A percentile compares a stretch with the other conserved stretches of the same genome.
Evolutionary conservation across 192 early-diverging fungal species (phyloP).

Genomic region (Entophlyctis helioformis): DNA sequence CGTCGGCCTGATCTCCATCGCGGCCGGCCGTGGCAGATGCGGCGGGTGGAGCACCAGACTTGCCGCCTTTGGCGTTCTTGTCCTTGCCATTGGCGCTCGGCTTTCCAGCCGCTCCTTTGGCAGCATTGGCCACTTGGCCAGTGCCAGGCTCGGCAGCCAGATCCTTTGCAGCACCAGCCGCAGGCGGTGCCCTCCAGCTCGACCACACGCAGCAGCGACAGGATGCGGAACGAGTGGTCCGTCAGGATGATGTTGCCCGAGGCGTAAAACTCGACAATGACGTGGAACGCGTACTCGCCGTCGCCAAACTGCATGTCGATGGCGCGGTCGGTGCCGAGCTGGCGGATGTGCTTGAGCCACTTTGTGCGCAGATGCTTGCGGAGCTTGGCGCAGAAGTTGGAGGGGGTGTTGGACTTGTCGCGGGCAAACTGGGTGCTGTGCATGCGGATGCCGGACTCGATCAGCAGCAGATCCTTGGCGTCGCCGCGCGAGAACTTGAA

Average conservation of each 20-base stretch:
- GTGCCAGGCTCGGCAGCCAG: background rate
- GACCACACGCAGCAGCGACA: slow-evolving; percentile 79
- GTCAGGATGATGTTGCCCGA: slow-evolving; percentile 94
- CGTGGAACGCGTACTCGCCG: slow-evolving; percentile 30
- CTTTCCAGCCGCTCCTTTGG: background rate
- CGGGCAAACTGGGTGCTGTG: slow-evolving; percentile 83
- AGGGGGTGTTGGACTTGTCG: slow-evolving; percentile 78
- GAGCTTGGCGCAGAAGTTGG: slow-evolving; percentile 79
- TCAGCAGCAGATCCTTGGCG: slow-evolving; percentile 70
- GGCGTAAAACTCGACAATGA: slow-evolving; percentile 42
- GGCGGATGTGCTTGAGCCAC: slow-evolving; percentile 61
- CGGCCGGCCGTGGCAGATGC: too few species aligned
- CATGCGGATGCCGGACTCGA: slow-evolving; percentile 88
- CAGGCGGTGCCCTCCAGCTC: slow-evolving; percentile 52
- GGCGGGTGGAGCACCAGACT: too few species aligned
- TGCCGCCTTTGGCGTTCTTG: too few species aligned
- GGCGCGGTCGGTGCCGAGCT: slow-evolving; percentile 84
- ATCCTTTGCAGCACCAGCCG: background rate
- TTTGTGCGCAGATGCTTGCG: slow-evolving; percentile 84
- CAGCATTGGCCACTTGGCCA: background rate
- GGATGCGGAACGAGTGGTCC: slow-evolving; percentile 70
- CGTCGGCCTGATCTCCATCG: background rate
- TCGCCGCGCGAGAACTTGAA: slow-evolving; percentile 92
- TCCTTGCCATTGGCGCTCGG: too few species aligned
- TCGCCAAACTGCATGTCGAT: slow-evolving; percentile 90